A percentile compares a stretch with the other conserved stretches of the same genome.
Evolutionary conservation across 1,284 basidiomycete species (phyloP).

Genomic region (Boletellus deceptivus): DNA sequence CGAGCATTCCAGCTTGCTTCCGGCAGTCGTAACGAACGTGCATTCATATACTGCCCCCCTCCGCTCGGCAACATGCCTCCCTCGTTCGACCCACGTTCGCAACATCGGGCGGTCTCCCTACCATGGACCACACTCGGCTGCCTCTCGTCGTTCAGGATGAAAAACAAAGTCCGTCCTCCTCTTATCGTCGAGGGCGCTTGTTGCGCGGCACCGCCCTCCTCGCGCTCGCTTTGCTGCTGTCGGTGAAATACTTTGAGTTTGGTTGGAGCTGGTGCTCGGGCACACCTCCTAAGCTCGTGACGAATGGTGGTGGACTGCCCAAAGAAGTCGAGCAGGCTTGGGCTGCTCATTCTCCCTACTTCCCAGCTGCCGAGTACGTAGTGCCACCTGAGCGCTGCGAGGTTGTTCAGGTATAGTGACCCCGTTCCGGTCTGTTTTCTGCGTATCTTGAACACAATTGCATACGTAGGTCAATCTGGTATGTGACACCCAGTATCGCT

Average conservation of each 20-base stretch:
- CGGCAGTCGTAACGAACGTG: slow-evolving; percentile 23
- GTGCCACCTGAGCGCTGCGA: slow-evolving; percentile 48
- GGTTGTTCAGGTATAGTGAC: slow-evolving; percentile 50
- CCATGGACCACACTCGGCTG: slow-evolving; percentile 2
- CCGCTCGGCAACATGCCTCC: slow-evolving; percentile 5
- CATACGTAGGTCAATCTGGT: slow-evolving; percentile 59
- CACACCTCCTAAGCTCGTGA: neutral
- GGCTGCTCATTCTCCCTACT: slow-evolving; percentile 63
- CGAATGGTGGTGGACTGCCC: slow-evolving; percentile 12
- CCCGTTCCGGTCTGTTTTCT: neutral
- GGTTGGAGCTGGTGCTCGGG: slow-evolving; percentile 2
- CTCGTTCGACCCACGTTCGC: slow-evolving; percentile 7
- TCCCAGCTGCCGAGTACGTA: slow-evolving; percentile 46
- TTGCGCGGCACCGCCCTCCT: slow-evolving; percentile 11
- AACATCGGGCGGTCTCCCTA: neutral
- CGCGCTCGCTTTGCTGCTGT: slow-evolving; percentile 18
- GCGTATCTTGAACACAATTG: neutral
- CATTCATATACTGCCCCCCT: slow-evolving; percentile 13
- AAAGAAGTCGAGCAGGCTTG: slow-evolving; percentile 39
- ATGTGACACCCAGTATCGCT: slow-evolving; percentile 19
- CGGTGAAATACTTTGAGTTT: slow-evolving; percentile 13
- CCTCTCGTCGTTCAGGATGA: slow-evolving; percentile 10
- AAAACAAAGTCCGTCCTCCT: slow-evolving; percentile 1
- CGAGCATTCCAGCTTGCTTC: slow-evolving; percentile 7
- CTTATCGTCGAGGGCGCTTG: slow-evolving; percentile 2